These are phyloP conservation scores for Furcasterigmium furcatum DNA, from an alignment of 2,329 filamentous ascomycete species.

Conservation along the genomic window DNA sequence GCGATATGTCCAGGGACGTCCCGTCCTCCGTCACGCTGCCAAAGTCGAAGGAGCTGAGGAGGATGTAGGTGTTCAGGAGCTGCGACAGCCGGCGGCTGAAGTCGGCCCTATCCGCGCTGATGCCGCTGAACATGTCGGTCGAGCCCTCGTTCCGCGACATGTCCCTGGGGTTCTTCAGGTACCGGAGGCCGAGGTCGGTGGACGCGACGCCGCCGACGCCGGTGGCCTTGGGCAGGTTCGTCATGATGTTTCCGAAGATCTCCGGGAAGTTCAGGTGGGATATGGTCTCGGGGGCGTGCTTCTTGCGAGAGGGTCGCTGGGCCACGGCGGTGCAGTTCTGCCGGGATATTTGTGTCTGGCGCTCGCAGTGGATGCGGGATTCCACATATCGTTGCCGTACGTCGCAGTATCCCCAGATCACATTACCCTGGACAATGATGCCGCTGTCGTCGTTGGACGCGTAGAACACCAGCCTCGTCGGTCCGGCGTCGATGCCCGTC, in stretches of 20 bases:
- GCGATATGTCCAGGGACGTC: no score
- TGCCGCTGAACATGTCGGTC: neutral
- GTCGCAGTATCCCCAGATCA: neutral
- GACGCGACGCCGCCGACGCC: neutral
- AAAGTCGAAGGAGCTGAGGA: slow-evolving; percentile 1
- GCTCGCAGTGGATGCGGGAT: slow-evolving; percentile 5
- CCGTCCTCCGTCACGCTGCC: neutral
- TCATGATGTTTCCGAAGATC: slow-evolving; percentile 1
- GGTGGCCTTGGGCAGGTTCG: slow-evolving; percentile 1
- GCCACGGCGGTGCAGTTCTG: slow-evolving; percentile 3
- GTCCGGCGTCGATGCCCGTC: neutral
- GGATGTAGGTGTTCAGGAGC: slow-evolving; percentile 4
- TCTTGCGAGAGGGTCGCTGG: slow-evolving; percentile 3
- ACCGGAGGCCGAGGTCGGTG: slow-evolving; percentile 3
- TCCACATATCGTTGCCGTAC: slow-evolving; percentile 6
- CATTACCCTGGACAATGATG: neutral
- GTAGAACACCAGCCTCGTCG: slow-evolving; percentile 3
- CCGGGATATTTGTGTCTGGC: neutral
- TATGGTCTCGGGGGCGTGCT: slow-evolving; percentile 2
- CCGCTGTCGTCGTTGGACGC: neutral
- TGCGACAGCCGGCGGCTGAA: slow-evolving; percentile 4
- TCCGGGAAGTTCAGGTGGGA: slow-evolving; percentile 1
- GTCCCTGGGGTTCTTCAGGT: slow-evolving; percentile 3
- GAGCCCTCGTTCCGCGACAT: neutral
- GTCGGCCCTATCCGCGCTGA: neutral